Percentiles rank a stretch among this genome's conserved stretches.
phyloP scores from a whole-genome alignment of 257 asterid genomes.

The Catharanthus roseus region DNA sequence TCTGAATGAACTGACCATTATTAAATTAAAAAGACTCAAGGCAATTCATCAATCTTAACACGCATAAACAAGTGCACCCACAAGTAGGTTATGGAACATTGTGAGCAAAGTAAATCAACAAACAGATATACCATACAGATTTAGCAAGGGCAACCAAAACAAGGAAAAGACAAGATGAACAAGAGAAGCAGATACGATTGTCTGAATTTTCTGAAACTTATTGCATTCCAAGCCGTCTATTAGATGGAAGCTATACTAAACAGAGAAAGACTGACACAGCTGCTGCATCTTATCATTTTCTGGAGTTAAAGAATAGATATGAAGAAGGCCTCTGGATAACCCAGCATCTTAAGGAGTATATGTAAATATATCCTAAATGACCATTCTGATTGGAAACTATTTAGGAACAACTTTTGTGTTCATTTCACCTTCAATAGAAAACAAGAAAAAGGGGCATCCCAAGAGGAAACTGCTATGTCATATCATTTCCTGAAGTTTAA shows the following conservation, averaged over 20 bases:
- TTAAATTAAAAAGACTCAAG: not conserved
- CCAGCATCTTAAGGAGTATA: not conserved
- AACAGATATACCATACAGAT: not conserved
- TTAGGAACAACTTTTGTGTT: not conserved
- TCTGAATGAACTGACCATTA: not conserved
- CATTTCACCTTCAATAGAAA: not conserved
- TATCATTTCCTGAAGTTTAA: too few relatives aligned
- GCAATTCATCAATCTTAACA: not conserved
- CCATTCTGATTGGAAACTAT: not conserved
- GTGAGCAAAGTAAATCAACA: not conserved
- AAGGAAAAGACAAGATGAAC: not conserved
- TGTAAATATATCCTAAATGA: not conserved
- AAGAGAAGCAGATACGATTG: not conserved
- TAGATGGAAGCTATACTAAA: not conserved
- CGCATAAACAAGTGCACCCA: not conserved
- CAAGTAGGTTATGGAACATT: too few relatives aligned
- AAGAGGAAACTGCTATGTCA: too few relatives aligned
- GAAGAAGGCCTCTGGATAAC: not conserved
- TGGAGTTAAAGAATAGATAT: not conserved
- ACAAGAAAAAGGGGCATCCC: not conserved
- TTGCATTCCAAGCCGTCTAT: not conserved
- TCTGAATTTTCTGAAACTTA: not conserved
- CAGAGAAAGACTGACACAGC: not conserved
- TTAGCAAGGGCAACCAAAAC: not conserved
- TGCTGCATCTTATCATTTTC: not conserved